phyloP scores from a whole-genome alignment of 352 stramenopile genomes.

The Plasmopara halstedii region DNA sequence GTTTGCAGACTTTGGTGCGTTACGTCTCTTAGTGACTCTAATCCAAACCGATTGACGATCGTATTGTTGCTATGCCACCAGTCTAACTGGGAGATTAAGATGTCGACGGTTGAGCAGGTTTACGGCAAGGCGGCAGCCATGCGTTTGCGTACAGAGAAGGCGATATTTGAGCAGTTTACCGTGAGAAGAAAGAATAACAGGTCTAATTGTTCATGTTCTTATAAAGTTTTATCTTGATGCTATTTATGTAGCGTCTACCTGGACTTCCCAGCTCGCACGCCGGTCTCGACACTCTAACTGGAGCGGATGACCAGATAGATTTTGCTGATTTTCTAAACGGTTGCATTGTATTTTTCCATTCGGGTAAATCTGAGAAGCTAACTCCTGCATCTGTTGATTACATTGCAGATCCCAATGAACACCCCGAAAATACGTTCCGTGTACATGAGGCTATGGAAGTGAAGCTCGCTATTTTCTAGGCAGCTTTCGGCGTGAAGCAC shows the following conservation, averaged over 20 bases:
- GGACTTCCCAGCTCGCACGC: slow-evolving; percentile 69
- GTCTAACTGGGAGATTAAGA: slow-evolving; percentile 83
- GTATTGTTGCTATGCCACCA: slow-evolving; percentile 42
- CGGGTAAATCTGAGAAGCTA: not conserved
- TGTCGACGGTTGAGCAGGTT: slow-evolving; percentile 83
- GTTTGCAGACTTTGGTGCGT: slow-evolving; percentile 67
- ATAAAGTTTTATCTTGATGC: not conserved
- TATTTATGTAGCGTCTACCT: slow-evolving; percentile 53
- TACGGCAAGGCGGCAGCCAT: slow-evolving; percentile 86
- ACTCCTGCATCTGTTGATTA: slow-evolving; percentile 10
- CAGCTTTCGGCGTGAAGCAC: slow-evolving; percentile 1
- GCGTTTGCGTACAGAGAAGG: slow-evolving; percentile 83
- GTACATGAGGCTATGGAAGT: slow-evolving; percentile 86
- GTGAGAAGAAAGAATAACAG: slow-evolving; percentile 13
- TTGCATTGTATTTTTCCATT: slow-evolving; percentile 9
- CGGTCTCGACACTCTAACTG: slow-evolving; percentile 73
- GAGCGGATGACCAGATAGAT: slow-evolving; percentile 69
- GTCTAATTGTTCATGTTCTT: not conserved
- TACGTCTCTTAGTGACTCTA: not conserved
- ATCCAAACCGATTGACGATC: not conserved
- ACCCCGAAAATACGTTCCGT: slow-evolving; percentile 72
- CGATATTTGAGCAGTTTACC: slow-evolving; percentile 78
- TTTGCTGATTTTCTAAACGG: slow-evolving; percentile 81
- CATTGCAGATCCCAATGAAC: slow-evolving; percentile 58
- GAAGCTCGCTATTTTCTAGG: slow-evolving; percentile 86